Percentiles rank a stretch among this genome's conserved stretches.
Evolutionary conservation across 2,329 filamentous ascomycete genomes (phyloP).

Genomic region (Fusarium zealandicum): DNA sequence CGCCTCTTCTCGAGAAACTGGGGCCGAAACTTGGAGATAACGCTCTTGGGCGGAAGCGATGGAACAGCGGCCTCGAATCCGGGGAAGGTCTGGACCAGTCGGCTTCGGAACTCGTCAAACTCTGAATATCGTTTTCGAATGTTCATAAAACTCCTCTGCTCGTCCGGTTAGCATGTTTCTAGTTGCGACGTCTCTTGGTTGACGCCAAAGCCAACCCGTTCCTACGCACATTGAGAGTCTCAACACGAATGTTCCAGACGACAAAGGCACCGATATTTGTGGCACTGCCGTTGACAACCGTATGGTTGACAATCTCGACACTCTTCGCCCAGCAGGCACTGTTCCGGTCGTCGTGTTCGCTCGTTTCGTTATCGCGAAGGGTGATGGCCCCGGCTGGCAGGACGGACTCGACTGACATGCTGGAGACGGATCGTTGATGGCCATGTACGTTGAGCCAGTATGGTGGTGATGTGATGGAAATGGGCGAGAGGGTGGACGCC

Average conservation of each 20-base stretch:
- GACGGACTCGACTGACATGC: conserved; percentile 57
- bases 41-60: conserved; percentile 87
- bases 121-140: conserved; percentile 86
- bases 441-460: conserved; percentile 52
- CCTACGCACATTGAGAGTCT: conserved; percentile 74
- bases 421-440: conserved; percentile 52
- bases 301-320: conserved; percentile 65
- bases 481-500: conserved; percentile 39
- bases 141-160: conserved; percentile 66
- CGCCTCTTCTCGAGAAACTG: conserved; percentile 86
- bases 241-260: conserved; percentile 89
- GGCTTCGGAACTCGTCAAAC: conserved; percentile 81
- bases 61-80: conserved; percentile 86
- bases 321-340: conserved; percentile 70
- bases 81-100: conserved; percentile 82
- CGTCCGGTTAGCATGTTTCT: conserved; percentile 3
- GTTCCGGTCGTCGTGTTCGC: conserved; percentile 58
- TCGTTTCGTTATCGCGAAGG: conserved; percentile 67
- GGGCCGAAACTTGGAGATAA: conserved; percentile 84
- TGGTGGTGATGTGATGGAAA: conserved; percentile 50
- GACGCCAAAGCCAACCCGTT: background rate
- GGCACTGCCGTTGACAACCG: conserved; percentile 63
- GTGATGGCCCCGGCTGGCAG: conserved; percentile 64
- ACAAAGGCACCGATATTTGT: conserved; percentile 85
- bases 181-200: conserved; percentile 33